Evolutionary conservation across 352 stramenopile species (phyloP).

Genomic region (Phytophthora rubi): DNA sequence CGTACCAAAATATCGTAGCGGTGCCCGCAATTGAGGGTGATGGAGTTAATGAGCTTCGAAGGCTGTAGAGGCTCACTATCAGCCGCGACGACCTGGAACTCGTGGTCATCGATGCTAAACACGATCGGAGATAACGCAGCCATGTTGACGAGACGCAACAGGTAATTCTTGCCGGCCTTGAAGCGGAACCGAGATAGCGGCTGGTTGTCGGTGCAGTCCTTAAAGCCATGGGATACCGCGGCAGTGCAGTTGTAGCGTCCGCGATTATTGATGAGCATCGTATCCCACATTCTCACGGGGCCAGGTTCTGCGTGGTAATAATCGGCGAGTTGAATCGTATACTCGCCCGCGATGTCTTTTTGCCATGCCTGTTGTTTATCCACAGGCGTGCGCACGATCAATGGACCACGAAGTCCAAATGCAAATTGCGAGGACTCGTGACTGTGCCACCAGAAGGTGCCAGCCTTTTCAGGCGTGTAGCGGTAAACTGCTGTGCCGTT

Average conservation of each 20-base stretch:
- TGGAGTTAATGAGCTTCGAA: constrained; percentile 12
- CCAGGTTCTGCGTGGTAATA: constrained; percentile 18
- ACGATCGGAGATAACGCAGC: constrained; percentile 25
- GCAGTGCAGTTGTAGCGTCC: constrained; percentile 19
- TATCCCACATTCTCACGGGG: constrained; percentile 12
- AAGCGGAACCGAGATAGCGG: not conserved
- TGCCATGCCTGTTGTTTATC: not conserved
- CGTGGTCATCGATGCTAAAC: constrained; percentile 39
- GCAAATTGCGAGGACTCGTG: constrained; percentile 33
- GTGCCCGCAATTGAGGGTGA: constrained; percentile 32
- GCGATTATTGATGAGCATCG: constrained; percentile 26
- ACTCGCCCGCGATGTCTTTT: constrained; percentile 18
- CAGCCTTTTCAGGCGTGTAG: constrained; percentile 24
- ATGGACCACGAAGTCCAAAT: constrained; percentile 21
- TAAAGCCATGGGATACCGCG: not conserved
- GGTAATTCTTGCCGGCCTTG: not conserved
- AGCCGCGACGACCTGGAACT: constrained; percentile 35
- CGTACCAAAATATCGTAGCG: constrained; percentile 34
- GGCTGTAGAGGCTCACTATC: constrained; percentile 26
- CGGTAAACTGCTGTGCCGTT: constrained; percentile 16
- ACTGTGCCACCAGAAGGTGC: constrained; percentile 36
- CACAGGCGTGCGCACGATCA: constrained; percentile 23
- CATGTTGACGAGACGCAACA: not conserved
- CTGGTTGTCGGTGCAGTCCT: not conserved
- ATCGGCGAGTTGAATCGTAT: constrained; percentile 25